Conservation (phyloP, 2,329 filamentous ascomycete genomes). For the Fusarium sp. region DNA sequence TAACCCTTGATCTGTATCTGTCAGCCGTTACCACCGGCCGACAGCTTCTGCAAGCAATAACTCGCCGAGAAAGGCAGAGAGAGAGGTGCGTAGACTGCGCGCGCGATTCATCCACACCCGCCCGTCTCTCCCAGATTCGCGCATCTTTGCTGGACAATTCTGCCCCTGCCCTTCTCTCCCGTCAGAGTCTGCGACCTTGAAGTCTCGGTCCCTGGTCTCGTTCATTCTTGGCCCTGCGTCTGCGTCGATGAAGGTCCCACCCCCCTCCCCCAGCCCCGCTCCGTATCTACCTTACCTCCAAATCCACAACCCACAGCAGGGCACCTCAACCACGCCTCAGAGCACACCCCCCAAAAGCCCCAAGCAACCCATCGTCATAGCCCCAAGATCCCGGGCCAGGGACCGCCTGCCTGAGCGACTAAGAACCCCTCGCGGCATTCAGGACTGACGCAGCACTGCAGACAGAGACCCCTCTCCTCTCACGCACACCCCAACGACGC, state of each 20-base stretch:
- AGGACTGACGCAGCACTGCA: conserved; percentile 68
- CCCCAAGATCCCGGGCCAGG: conserved; percentile 56
- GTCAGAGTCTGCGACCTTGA: conserved; percentile 16
- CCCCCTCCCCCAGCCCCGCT: conserved; percentile 41
- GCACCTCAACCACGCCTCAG: conserved; percentile 38
- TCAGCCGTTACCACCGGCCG: conserved; percentile 25
- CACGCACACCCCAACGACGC: conserved; percentile 50
- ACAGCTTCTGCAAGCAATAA: conserved; percentile 23
- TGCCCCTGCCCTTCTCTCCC: conserved; percentile 4
- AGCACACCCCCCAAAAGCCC: conserved; percentile 41
- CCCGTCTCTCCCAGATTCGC: conserved; percentile 25
- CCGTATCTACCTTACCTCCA: conserved; percentile 24
- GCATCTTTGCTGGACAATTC: conserved; percentile 27
- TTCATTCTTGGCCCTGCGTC: conserved; percentile 22
- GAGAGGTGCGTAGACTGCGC: conserved; percentile 9
- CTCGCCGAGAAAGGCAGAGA: conserved; percentile 1
- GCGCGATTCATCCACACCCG: conserved; percentile 40
- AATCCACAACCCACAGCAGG: conserved; percentile 29
- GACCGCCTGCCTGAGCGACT: conserved; percentile 48
- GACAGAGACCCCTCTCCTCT: conserved; percentile 55
- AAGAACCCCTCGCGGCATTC: conserved; percentile 48
- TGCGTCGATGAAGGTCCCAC: conserved; percentile 34
- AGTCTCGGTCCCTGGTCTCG: conserved; percentile 25
- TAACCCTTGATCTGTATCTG: conserved; percentile 30
- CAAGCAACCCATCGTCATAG: conserved; percentile 55